Conservation (phyloP, 164 flowering plant genomes). For the Annona squamosa region DNA sequence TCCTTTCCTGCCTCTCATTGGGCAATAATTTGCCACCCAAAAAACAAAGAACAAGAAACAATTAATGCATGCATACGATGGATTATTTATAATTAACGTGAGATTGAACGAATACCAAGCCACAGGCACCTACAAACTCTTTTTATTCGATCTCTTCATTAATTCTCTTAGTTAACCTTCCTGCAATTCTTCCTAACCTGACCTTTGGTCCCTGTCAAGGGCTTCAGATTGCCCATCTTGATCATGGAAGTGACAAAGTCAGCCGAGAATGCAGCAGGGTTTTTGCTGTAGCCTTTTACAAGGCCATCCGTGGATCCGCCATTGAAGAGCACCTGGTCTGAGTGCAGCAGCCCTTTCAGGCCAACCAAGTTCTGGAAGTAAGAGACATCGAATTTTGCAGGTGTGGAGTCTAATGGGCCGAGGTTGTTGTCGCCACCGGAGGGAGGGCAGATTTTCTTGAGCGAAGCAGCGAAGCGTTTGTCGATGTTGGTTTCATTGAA, state of each 20-base stretch:
- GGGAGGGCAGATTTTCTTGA: constrained; percentile 5
- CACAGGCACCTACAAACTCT: too few species aligned
- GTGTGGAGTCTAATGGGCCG: constrained; percentile 10
- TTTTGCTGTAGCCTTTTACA: constrained; percentile 8
- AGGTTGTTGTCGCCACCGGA: constrained; percentile 13
- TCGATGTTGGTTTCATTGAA: constrained; percentile 17
- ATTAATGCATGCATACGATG: too few species aligned
- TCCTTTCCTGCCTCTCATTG: too few species aligned
- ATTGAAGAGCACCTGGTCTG: constrained; percentile 18
- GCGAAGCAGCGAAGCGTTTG: constrained; percentile 7
- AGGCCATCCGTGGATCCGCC: constrained; percentile 10
- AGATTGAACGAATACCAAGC: too few species aligned
- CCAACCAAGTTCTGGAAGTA: constrained; percentile 11
- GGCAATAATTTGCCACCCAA: too few species aligned
- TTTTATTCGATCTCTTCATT: too few species aligned
- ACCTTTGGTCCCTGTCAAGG: constrained; percentile 9
- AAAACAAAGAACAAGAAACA: too few species aligned
- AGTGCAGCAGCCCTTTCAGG: constrained; percentile 14
- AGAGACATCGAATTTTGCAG: constrained; percentile 6
- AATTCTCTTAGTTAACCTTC: constrained; percentile 7
- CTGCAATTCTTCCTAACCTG: constrained; percentile 18
- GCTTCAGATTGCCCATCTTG: constrained; percentile 20
- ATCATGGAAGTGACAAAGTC: constrained; percentile 16
- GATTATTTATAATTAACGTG: too few species aligned
- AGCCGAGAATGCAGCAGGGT: constrained; percentile 1